Conservation (phyloP, 768 basidiomycete genomes). For the Hericium alpestre region DNA sequence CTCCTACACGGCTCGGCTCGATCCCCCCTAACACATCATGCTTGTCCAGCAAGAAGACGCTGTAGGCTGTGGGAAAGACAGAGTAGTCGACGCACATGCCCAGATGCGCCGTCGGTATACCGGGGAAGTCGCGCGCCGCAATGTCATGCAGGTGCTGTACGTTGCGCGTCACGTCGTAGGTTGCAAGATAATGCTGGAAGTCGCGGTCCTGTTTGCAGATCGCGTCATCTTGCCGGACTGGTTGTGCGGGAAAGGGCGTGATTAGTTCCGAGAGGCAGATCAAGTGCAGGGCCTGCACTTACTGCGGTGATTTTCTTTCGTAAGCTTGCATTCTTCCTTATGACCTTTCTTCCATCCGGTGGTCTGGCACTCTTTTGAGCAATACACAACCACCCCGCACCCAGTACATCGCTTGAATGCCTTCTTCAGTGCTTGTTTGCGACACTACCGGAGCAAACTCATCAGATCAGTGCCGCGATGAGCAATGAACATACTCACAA, state of each 20-base stretch:
- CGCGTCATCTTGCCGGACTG: conserved; percentile 24
- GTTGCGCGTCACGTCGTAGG: conserved; percentile 22
- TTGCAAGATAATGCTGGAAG: conserved; percentile 26
- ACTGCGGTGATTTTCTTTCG: conserved; percentile 27
- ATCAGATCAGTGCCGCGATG: neutral
- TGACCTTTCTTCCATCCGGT: conserved; percentile 28
- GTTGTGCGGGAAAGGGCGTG: too few species aligned
- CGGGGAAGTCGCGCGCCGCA: conserved; percentile 19
- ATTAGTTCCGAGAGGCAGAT: too few species aligned
- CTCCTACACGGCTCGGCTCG: conserved; percentile 19
- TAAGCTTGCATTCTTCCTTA: conserved; percentile 25
- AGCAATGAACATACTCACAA: neutral
- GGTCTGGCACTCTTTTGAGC: conserved; percentile 29
- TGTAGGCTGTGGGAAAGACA: conserved; percentile 19
- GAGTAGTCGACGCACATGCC: conserved; percentile 27
- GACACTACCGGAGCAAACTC: conserved; percentile 18
- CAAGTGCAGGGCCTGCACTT: neutral
- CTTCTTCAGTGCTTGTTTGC: conserved; percentile 24
- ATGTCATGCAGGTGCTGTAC: conserved; percentile 17
- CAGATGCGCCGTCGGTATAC: conserved; percentile 15
- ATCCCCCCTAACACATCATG: conserved; percentile 2
- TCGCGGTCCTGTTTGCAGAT: conserved; percentile 23
- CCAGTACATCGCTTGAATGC: conserved; percentile 25
- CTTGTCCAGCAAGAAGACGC: conserved; percentile 16
- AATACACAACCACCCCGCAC: conserved; percentile 27